Evolutionary conservation across 129 eudicot genomes (phyloP).

Genomic region (Escallonia herrerae): DNA sequence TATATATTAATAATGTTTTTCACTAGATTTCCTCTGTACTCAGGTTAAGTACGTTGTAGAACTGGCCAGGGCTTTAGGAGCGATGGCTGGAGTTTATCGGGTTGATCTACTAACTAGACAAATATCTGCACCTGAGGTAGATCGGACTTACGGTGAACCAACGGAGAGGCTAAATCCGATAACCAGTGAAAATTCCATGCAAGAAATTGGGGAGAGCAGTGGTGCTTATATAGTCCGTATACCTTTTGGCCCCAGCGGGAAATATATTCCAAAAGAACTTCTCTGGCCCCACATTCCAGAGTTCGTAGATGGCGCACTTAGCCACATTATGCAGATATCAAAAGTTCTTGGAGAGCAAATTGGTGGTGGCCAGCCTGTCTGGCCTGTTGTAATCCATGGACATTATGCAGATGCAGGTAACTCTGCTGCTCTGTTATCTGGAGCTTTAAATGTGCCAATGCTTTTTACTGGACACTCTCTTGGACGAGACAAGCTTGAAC

Average conservation of each 20-base stretch:
- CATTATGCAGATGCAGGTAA: constrained; percentile 90
- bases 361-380: constrained; percentile 61
- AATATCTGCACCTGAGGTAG: constrained; percentile 67
- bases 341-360: constrained; percentile 78
- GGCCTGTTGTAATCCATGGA: constrained; percentile 87
- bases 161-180: constrained; percentile 62
- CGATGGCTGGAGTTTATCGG: constrained; percentile 84
- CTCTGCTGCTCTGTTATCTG: constrained; percentile 78
- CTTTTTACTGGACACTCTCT: constrained; percentile 87
- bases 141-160: constrained; percentile 79
- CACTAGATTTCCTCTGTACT: background rate
- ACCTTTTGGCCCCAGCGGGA: constrained; percentile 83
- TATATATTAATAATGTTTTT: too few relatives aligned
- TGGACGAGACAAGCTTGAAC: constrained; percentile 87
- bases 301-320: constrained; percentile 81
- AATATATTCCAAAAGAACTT: constrained; percentile 69
- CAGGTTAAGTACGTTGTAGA: constrained; percentile 90
- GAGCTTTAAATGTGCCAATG: constrained; percentile 88
- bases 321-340: constrained; percentile 65
- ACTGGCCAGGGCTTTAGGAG: constrained; percentile 76
- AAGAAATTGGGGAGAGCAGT: constrained; percentile 64
- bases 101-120: constrained; percentile 87
- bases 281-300: constrained; percentile 87
- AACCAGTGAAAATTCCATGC: constrained; percentile 17
- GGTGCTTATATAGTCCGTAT: constrained; percentile 82